phyloP scores from a whole-genome alignment of 371 early-diverging fungal species.

The Mortierella sp. region DNA sequence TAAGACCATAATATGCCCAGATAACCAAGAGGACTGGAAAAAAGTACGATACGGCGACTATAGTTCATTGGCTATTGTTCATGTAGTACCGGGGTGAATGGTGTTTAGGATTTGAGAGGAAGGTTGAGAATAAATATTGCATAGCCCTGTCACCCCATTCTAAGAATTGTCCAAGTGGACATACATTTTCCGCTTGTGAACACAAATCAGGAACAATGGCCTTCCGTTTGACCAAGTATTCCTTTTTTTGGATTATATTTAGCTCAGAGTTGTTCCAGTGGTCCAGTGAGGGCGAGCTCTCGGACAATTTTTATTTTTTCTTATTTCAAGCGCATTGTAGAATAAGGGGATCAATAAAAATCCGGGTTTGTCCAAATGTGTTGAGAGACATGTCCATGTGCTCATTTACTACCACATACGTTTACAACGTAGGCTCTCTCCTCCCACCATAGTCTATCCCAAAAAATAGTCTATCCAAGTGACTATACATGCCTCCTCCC shows the following conservation, averaged over 20 bases:
- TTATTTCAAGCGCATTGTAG: neutral
- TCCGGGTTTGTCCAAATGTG: neutral
- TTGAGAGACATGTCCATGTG: neutral
- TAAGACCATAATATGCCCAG: too few relatives aligned
- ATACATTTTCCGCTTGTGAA: constrained; percentile 7
- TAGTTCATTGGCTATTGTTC: too few relatives aligned
- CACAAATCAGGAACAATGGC: neutral
- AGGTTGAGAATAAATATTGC: too few relatives aligned
- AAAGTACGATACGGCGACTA: too few relatives aligned
- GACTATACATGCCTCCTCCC: too few relatives aligned
- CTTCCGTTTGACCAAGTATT: neutral
- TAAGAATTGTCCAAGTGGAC: constrained; percentile 23
- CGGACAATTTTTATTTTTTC: neutral
- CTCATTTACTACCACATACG: neutral
- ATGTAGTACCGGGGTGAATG: too few relatives aligned
- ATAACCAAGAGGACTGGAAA: too few relatives aligned
- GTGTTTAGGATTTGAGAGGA: too few relatives aligned
- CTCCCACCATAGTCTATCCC: neutral
- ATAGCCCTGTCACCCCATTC: too few relatives aligned
- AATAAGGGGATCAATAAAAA: constrained; percentile 4
- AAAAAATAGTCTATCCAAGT: too few relatives aligned
- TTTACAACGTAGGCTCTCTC: neutral
- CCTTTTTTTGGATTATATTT: neutral
- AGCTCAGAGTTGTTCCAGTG: neutral
- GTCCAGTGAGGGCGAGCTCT: neutral